Percentiles rank a stretch among this genome's conserved stretches.
Conservation (phyloP, 139 green algal genomes). For the Asterochloris erici region DNA sequence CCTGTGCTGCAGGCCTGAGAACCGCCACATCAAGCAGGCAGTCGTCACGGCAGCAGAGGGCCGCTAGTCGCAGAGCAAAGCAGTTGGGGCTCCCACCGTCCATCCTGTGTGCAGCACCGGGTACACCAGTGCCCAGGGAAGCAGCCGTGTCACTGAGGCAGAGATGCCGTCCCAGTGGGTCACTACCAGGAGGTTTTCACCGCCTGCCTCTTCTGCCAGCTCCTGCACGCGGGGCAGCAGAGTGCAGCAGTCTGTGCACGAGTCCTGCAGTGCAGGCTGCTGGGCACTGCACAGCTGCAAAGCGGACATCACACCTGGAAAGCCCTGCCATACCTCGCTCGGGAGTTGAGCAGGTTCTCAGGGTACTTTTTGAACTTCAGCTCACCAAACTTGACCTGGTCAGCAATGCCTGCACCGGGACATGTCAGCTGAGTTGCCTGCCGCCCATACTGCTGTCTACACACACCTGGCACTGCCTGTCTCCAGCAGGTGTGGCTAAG, state of each 20-base stretch:
- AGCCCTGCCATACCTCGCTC: conserved; percentile 14
- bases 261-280: neutral
- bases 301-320: conserved; percentile 14
- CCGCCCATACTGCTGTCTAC: too few relatives aligned
- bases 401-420: conserved; percentile 3
- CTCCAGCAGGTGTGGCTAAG: too few relatives aligned
- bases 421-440: neutral
- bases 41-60: neutral
- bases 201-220: conserved; percentile 19
- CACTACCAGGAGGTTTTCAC: conserved; percentile 22
- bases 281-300: neutral
- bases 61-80: neutral
- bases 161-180: conserved; percentile 22
- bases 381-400: conserved; percentile 12
- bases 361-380: conserved; percentile 6
- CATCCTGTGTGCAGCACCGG: conserved; percentile 23
- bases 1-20: too few relatives aligned
- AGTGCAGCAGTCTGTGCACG: neutral
- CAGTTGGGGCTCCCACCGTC: conserved; percentile 1
- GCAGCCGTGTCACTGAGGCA: conserved; percentile 10
- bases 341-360: conserved; percentile 22
- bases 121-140: conserved; percentile 21
- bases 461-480: too few relatives aligned
- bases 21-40: too few relatives aligned
- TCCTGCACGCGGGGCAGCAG: neutral